Base-by-base conservation (phyloP, 139 green algal genomes). In the Chlamydomonas schloesseri region DNA sequence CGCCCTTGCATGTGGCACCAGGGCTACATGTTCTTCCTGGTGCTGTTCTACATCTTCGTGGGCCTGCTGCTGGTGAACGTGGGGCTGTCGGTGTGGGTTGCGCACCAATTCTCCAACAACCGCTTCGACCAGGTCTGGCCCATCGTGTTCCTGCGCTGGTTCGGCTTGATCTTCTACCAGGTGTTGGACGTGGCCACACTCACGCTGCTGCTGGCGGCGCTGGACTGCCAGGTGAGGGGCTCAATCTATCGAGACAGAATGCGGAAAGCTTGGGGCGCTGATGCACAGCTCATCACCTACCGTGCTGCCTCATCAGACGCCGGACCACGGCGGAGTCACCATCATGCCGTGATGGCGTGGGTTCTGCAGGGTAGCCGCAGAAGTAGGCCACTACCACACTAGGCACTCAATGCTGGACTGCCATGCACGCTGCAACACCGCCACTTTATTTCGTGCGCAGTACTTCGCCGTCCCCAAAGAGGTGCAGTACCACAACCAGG, bases 1-100 rank as follows among this genome's bases (percentile, higher is more conserved):
- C n/a, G n/a, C n/a, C n/a, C n/a, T n/a, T n/a, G n/a, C n/a, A n/a
- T n/a, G n/a, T n/a, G n/a, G n/a, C n/a, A n/a, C n/a, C 58, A 83
- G 68, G 82, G 82, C 29, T 87, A 87, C 58, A 62, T 37, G 4
- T 82, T 82, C 33, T 87, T 87, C 58, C 71, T 87, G 23, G 82
- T 14, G 10, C 18, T 20, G 29, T n/a, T 81, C n/a, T 81, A 81
- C 31, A 18, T 68, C 13, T 50, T 81, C 47, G 53, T 81, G 17
- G 82, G 64, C 0, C 11, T 79, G 53, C 58, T 87, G 17, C 36
- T 29, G 0, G 21, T 82, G 8, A 73, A 72, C 37, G 26, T 87
- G 2, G 71, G 26, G 17, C 55, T 87, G 8, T 60, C 34, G 26
- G 37, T 71, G 9, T 87, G 72, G 72, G 47, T 80, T 47, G 72